phyloP scores from a whole-genome alignment of 2,329 filamentous ascomycete genomes.

The Paramyrothecium sp. region DNA sequence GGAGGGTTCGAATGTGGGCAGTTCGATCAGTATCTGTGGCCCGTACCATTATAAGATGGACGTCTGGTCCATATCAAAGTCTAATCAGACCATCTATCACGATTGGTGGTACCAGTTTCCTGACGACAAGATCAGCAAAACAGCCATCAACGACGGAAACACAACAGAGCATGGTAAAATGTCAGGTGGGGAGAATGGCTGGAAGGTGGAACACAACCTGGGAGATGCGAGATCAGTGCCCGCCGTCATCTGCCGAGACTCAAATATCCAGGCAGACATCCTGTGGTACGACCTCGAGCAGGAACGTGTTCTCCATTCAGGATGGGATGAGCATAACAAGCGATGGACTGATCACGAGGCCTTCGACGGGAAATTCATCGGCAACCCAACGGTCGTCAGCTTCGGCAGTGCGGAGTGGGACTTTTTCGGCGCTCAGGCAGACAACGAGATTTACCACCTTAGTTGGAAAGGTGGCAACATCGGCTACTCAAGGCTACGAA shows the following conservation, averaged over 20 bases:
- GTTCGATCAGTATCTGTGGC: neutral
- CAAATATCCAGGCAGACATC: neutral
- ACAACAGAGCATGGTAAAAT: neutral
- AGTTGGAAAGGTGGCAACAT: neutral
- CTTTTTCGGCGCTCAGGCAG: neutral
- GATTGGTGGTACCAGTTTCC: neutral
- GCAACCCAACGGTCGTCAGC: neutral
- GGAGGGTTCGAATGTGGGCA: neutral
- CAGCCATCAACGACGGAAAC: neutral
- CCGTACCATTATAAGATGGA: neutral
- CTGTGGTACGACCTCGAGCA: neutral
- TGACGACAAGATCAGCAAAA: neutral
- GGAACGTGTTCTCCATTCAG: neutral
- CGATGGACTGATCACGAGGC: neutral
- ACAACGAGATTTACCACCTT: constrained; percentile 1
- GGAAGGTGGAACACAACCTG: neutral
- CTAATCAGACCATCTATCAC: neutral
- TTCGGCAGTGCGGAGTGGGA: neutral
- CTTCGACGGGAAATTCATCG: neutral
- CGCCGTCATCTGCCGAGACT: neutral
- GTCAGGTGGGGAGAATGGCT: neutral
- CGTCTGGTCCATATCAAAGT: neutral
- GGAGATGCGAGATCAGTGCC: neutral
- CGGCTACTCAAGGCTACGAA: neutral
- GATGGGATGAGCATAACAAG: neutral